phyloP scores from a whole-genome alignment of 2,329 filamentous ascomycete species.

The Sporothrix schenckii region DNA sequence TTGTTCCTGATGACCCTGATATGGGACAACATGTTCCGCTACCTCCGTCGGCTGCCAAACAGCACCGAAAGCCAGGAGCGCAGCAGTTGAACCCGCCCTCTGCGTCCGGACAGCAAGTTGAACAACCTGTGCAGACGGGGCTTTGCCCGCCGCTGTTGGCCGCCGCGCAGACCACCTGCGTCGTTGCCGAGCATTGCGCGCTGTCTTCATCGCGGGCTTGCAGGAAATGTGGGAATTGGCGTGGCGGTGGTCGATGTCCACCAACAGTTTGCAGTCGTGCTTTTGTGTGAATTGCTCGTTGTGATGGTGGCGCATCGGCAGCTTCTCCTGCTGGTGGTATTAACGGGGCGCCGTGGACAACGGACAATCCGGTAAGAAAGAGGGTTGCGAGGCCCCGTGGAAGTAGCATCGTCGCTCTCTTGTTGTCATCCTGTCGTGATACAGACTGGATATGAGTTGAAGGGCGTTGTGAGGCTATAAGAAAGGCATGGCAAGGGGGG shows the following conservation, averaged over 20 bases:
- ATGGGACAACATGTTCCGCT: conserved; percentile 25
- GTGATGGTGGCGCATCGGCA: not conserved
- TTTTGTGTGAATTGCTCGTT: not conserved
- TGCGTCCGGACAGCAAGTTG: conserved; percentile 32
- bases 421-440: conserved; percentile 35
- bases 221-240: not conserved
- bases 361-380: conserved; percentile 34
- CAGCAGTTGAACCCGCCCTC: conserved; percentile 30
- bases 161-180: conserved; percentile 24
- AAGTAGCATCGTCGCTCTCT: conserved; percentile 38
- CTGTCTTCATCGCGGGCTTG: not conserved
- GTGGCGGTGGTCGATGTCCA: not conserved
- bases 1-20: not conserved
- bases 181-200: conserved; percentile 17
- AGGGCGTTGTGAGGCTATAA: not conserved
- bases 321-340: not conserved
- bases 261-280: not conserved
- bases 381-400: conserved; percentile 36
- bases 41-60: conserved; percentile 8
- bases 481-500: not conserved
- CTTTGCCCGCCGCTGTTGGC: conserved; percentile 29
- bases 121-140: conserved; percentile 30
- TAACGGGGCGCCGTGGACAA: conserved; percentile 23
- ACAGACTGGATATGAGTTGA: not conserved
- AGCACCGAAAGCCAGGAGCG: conserved; percentile 26